Evolutionary conservation across 441 rosid species (phyloP).

Genomic region (Populus hybrid): DNA sequence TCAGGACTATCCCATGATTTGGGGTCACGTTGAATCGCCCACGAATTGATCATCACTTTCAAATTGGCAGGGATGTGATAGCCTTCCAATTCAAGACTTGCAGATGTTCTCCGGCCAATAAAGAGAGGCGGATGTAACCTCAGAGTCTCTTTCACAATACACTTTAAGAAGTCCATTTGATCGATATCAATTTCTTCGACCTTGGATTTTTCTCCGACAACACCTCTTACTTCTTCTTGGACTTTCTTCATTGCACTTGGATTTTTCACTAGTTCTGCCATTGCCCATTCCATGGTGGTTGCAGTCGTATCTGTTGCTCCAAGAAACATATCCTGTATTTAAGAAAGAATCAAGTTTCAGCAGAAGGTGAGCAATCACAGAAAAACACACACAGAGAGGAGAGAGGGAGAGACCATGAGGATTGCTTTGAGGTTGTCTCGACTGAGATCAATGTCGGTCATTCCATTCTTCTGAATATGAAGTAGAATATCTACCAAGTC

Average conservation of each 20-base stretch:
- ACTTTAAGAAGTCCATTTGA: background rate
- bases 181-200: background rate
- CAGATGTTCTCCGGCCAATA: constrained; percentile 27
- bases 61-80: constrained; percentile 33
- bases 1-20: constrained; percentile 31
- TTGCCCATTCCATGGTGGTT: background rate
- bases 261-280: too few species aligned
- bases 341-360: background rate
- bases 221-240: background rate
- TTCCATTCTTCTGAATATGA: background rate
- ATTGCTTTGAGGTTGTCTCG: background rate
- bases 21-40: constrained; percentile 41
- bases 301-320: background rate
- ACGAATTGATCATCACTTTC: constrained; percentile 31
- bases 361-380: background rate
- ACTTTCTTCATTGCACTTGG: too few species aligned
- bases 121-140: background rate
- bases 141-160: background rate
- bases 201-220: background rate
- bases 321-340: background rate
- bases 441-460: background rate
- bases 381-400: background rate
- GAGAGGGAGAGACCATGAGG: background rate
- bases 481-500: constrained; percentile 23
- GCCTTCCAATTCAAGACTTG: constrained; percentile 25